Evolutionary conservation across 768 basidiomycete species (phyloP).

Genomic region (Termitomyces sp.): DNA sequence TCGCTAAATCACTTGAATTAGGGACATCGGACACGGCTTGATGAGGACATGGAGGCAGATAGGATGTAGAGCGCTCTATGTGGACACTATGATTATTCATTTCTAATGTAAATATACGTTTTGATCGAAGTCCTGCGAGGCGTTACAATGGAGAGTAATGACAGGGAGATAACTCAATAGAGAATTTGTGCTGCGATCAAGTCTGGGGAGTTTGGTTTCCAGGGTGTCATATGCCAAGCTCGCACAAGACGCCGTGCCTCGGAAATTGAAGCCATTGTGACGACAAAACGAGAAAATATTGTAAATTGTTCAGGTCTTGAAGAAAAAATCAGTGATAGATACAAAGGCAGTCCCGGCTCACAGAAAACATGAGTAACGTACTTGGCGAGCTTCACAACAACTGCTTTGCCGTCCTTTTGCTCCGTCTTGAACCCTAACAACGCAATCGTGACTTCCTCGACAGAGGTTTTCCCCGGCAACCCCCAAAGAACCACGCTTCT

Average conservation of each 20-base stretch:
- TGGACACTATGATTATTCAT: constrained; percentile 18
- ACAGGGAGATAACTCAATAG: constrained; percentile 11
- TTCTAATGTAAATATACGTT: constrained; percentile 14
- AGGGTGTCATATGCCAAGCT: constrained; percentile 50
- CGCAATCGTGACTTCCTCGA: constrained; percentile 29
- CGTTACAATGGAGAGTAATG: background rate
- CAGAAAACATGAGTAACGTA: constrained; percentile 26
- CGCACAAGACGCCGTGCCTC: constrained; percentile 71
- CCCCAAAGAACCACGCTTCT: constrained; percentile 58
- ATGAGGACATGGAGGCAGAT: constrained; percentile 63
- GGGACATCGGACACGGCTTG: constrained; percentile 57
- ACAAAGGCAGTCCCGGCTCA: background rate
- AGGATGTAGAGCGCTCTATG: constrained; percentile 50
- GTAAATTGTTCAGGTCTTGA: constrained; percentile 36
- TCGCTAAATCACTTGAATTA: constrained; percentile 19
- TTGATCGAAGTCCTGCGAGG: background rate
- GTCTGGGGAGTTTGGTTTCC: constrained; percentile 4
- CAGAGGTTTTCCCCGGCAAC: constrained; percentile 43
- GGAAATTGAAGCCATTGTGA: constrained; percentile 49
- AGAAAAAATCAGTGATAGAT: background rate
- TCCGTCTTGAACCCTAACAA: constrained; percentile 43
- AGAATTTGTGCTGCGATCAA: constrained; percentile 16
- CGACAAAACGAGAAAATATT: constrained; percentile 44
- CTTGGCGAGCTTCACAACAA: constrained; percentile 45
- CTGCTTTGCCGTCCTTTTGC: constrained; percentile 31